Percentiles rank a stretch among this genome's conserved stretches.
These are phyloP conservation scores for Pyricularia sp. DNA, from an alignment of 2,329 filamentous ascomycete species.

Conservation along the genomic window DNA sequence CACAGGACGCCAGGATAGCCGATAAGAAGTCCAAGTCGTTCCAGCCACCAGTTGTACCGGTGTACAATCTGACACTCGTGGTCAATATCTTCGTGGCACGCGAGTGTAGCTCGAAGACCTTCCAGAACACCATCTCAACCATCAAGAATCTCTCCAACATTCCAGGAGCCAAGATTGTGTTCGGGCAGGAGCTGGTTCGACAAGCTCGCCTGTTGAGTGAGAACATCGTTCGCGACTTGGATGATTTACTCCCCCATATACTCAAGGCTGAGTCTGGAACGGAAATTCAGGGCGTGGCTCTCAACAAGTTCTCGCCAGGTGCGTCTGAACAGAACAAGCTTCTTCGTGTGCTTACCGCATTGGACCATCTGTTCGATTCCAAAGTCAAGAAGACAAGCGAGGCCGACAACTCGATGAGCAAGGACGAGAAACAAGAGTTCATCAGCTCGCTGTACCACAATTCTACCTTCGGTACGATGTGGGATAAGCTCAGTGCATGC, in stretches of 20 bases:
- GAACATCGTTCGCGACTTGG: slow-evolving; percentile 75
- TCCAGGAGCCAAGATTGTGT: slow-evolving; percentile 78
- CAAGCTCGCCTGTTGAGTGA: slow-evolving; percentile 81
- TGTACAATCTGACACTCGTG: slow-evolving; percentile 85
- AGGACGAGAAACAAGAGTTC: slow-evolving; percentile 65
- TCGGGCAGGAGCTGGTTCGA: slow-evolving; percentile 84
- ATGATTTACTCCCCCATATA: slow-evolving; percentile 78
- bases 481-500: slow-evolving; percentile 86
- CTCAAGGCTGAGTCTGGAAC: slow-evolving; percentile 79
- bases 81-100: slow-evolving; percentile 93
- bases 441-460: slow-evolving; percentile 85
- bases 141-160: slow-evolving; percentile 96
- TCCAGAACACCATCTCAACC: slow-evolving; percentile 95
- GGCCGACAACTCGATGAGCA: slow-evolving; percentile 9
- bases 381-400: slow-evolving; percentile 53
- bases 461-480: slow-evolving; percentile 79
- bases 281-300: slow-evolving; percentile 87
- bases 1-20: slow-evolving; percentile 13
- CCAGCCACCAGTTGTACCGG: slow-evolving; percentile 75
- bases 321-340: slow-evolving; percentile 96
- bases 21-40: slow-evolving; percentile 49
- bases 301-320: slow-evolving; percentile 91
- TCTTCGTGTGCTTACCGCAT: slow-evolving; percentile 79
- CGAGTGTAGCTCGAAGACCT: slow-evolving; percentile 95
- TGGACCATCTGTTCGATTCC: slow-evolving; percentile 91